Conservation (phyloP, 1,139 yeast species). For the Geotrichum candidum region DNA sequence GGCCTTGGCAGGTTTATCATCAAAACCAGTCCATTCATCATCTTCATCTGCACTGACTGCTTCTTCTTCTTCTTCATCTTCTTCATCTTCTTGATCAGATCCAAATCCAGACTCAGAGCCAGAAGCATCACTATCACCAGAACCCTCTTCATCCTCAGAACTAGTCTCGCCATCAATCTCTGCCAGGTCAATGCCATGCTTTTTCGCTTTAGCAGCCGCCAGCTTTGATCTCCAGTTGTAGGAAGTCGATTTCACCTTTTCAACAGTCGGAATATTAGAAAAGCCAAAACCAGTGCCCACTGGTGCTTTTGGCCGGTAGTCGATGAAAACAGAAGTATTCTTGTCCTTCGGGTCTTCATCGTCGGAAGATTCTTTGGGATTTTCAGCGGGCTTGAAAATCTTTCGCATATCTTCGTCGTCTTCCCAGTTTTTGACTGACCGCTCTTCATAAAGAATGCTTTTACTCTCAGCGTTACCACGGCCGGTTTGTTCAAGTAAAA, state of each 20-base stretch:
- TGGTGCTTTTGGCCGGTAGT: slow-evolving; percentile 59
- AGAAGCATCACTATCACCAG: slow-evolving; percentile 26
- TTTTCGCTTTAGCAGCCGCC: slow-evolving; percentile 41
- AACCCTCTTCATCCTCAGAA: slow-evolving; percentile 22
- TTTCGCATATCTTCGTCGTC: slow-evolving; percentile 33
- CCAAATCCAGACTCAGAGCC: slow-evolving; percentile 25
- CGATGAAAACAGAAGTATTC: slow-evolving; percentile 54
- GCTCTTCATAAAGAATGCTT: slow-evolving; percentile 63
- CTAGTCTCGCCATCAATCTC: slow-evolving; percentile 41
- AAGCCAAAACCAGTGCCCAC: slow-evolving; percentile 73
- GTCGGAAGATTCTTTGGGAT: slow-evolving; percentile 19
- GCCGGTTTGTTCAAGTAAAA: slow-evolving; percentile 68
- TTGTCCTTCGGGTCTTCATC: slow-evolving; percentile 18
- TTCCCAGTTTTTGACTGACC: slow-evolving; percentile 61
- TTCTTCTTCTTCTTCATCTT: slow-evolving; percentile 18
- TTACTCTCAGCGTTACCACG: slow-evolving; percentile 58
- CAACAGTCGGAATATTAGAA: slow-evolving; percentile 47
- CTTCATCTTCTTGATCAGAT: slow-evolving; percentile 20
- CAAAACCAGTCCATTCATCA: slow-evolving; percentile 23
- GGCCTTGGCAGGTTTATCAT: slow-evolving; percentile 18
- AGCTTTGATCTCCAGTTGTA: slow-evolving; percentile 56
- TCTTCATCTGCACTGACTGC: slow-evolving; percentile 22
- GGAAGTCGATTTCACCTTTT: slow-evolving; percentile 40
- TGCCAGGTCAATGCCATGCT: slow-evolving; percentile 30
- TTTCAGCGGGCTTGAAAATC: slow-evolving; percentile 4